Conservation (phyloP, 176 grass and related monocot genomes). For the Hordeum vulgare region DNA sequence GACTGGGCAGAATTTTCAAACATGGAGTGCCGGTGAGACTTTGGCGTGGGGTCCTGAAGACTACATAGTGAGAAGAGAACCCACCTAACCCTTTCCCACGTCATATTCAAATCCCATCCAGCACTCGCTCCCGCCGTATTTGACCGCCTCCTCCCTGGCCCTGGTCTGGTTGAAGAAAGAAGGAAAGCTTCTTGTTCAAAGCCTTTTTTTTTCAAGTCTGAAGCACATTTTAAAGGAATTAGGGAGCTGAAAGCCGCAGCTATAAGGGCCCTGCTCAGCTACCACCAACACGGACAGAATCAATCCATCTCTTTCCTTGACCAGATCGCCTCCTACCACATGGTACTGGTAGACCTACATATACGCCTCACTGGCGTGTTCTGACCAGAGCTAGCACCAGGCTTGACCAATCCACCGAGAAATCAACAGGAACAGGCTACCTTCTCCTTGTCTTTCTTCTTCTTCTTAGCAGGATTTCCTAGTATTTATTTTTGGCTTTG, state of each 20-base stretch:
- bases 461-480: not conserved
- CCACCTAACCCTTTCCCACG: not conserved
- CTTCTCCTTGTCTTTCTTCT: not conserved
- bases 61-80: not conserved
- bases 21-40: not conserved
- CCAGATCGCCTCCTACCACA: conserved; percentile 23
- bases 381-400: not conserved
- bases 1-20: not conserved
- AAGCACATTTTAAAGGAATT: not conserved
- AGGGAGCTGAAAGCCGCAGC: not conserved
- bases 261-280: not conserved
- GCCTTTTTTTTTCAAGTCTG: not conserved
- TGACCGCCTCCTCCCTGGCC: conserved; percentile 4
- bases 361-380: not conserved
- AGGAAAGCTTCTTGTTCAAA: not conserved
- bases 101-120: not conserved
- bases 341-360: not conserved
- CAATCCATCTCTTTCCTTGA: conserved; percentile 13
- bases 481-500: not conserved
- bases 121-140: not conserved
- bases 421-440: not conserved
- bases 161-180: not conserved
- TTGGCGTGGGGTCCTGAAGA: not conserved
- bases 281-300: not conserved
- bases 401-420: not conserved